phyloP scores from a whole-genome alignment of 352 stramenopile species.

The Phytophthora fragariaefolia region DNA sequence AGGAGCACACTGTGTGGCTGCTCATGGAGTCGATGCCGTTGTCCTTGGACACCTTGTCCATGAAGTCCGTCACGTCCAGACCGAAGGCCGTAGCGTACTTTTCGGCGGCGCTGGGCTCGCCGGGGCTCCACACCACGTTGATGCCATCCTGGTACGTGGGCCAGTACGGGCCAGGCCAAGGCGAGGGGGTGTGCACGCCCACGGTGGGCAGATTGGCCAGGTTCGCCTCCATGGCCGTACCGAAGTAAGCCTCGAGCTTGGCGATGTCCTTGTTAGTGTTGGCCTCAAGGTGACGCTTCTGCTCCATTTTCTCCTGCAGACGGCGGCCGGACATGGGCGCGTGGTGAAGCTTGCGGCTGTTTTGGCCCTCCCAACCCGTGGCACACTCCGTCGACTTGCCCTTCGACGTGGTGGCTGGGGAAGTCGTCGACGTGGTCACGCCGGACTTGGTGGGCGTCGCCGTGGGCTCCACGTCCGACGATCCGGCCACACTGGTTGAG shows the following conservation, averaged over 20 bases:
- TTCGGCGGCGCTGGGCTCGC: constrained; percentile 32
- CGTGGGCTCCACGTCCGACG: constrained; percentile 2
- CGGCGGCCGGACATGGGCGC: constrained; percentile 22
- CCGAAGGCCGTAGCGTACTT: constrained; percentile 52
- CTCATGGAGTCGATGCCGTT: constrained; percentile 40
- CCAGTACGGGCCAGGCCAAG: constrained; percentile 46
- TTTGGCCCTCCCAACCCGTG: constrained; percentile 23
- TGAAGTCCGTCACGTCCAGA: constrained; percentile 39
- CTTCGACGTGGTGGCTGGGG: constrained; percentile 16
- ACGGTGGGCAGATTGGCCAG: constrained; percentile 23
- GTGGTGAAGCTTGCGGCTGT: constrained; percentile 31
- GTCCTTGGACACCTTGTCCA: constrained; percentile 36
- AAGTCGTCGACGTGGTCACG: constrained; percentile 3
- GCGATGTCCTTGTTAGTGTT: constrained; percentile 27
- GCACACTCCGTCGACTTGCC: constrained; percentile 19
- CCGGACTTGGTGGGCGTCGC: constrained; percentile 7
- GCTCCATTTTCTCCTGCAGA: constrained; percentile 15
- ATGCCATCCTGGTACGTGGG: constrained; percentile 63
- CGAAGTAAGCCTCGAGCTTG: constrained; percentile 28
- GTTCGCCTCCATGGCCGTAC: constrained; percentile 13
- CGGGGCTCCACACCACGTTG: constrained; percentile 43
- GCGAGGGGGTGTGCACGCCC: constrained; percentile 16
- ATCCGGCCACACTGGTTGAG: constrained; percentile 7
- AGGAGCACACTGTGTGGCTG: constrained; percentile 29
- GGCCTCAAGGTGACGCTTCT: constrained; percentile 17